Evolutionary conservation across 495 filamentous ascomycete species (phyloP).

Genomic region (Aspergillus steynii): DNA sequence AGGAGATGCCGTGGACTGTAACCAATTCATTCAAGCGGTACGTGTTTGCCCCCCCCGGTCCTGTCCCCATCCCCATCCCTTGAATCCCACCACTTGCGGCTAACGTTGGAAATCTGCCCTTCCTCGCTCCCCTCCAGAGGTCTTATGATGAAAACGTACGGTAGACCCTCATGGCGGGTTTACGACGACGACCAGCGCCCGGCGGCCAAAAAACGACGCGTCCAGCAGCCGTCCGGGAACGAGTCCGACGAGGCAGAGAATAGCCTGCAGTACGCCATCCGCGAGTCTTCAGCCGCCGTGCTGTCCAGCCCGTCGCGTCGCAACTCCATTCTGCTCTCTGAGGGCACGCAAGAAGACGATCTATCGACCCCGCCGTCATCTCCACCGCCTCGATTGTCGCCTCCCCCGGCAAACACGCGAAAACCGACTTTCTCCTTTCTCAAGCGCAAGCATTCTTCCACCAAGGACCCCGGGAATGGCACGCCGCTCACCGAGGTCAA

Average conservation of each 20-base stretch:
- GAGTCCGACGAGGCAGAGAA: conserved; percentile 49
- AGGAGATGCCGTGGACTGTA: conserved; percentile 57
- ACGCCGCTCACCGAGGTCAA: conserved; percentile 52
- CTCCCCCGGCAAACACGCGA: conserved; percentile 55
- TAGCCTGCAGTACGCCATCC: conserved; percentile 49
- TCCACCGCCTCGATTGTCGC: conserved; percentile 57
- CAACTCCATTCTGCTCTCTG: conserved; percentile 49
- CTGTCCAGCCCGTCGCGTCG: conserved; percentile 52
- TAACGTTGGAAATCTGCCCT: conserved; percentile 8
- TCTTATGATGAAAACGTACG: conserved; percentile 57
- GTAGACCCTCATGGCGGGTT: conserved; percentile 50
- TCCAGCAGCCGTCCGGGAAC: conserved; percentile 27
- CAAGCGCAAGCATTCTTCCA: conserved; percentile 50
- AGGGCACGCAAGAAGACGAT: conserved; percentile 48
- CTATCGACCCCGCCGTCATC: conserved; percentile 52
- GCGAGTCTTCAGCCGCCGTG: conserved; percentile 49
- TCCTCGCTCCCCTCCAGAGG: conserved; percentile 29
- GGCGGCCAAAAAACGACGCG: conserved; percentile 50
- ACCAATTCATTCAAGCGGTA: conserved; percentile 61
- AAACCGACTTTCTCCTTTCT: conserved; percentile 55
- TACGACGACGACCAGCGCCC: conserved; percentile 46
- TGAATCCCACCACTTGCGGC: not conserved
- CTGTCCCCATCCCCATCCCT: not conserved
- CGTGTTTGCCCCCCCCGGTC: conserved; percentile 4
- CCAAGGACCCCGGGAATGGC: conserved; percentile 32